A percentile compares a stretch with the other conserved stretches of the same genome.
These are phyloP conservation scores for Triangularia verruculosa DNA, from an alignment of 2,329 filamentous ascomycete species.

Conservation along the genomic window DNA sequence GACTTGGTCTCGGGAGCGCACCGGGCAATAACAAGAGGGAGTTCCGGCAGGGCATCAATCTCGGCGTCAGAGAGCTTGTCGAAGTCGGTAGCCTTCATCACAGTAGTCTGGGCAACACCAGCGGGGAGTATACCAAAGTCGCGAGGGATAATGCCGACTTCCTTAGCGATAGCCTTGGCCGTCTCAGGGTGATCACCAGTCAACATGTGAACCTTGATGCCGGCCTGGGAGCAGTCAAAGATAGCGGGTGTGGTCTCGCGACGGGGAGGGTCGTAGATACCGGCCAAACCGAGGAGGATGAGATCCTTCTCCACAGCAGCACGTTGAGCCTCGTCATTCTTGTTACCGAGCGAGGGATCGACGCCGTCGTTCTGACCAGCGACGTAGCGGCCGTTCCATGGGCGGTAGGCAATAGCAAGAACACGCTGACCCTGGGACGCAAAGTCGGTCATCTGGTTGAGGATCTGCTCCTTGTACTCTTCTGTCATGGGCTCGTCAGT, in stretches of 20 bases:
- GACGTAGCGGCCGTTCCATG: constrained; percentile 50
- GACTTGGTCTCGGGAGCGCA: constrained; percentile 86
- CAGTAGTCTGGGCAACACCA: constrained; percentile 63
- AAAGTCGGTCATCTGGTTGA: constrained; percentile 55
- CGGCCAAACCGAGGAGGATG: constrained; percentile 74
- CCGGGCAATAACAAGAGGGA: constrained; percentile 79
- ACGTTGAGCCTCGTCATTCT: constrained; percentile 41
- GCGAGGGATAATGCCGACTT: constrained; percentile 72
- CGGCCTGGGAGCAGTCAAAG: constrained; percentile 65
- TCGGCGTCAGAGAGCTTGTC: constrained; percentile 72
- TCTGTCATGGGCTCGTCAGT: constrained; percentile 47
- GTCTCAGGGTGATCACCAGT: constrained; percentile 80
- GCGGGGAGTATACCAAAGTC: constrained; percentile 59
- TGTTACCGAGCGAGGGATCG: constrained; percentile 39
- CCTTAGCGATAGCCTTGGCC: constrained; percentile 71
- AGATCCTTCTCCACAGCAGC: constrained; percentile 64
- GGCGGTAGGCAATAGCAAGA: constrained; percentile 66
- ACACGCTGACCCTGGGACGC: constrained; percentile 69
- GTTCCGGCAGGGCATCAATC: constrained; percentile 70
- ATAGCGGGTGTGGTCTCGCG: constrained; percentile 74
- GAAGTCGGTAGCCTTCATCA: constrained; percentile 75
- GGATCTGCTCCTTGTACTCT: constrained; percentile 47
- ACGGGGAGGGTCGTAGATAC: constrained; percentile 83
- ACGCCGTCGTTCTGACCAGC: constrained; percentile 31
- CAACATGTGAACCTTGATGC: constrained; percentile 79